Evolutionary conservation across 2,329 filamentous ascomycete species (phyloP).

Genomic region (Alternaria sp.): DNA sequence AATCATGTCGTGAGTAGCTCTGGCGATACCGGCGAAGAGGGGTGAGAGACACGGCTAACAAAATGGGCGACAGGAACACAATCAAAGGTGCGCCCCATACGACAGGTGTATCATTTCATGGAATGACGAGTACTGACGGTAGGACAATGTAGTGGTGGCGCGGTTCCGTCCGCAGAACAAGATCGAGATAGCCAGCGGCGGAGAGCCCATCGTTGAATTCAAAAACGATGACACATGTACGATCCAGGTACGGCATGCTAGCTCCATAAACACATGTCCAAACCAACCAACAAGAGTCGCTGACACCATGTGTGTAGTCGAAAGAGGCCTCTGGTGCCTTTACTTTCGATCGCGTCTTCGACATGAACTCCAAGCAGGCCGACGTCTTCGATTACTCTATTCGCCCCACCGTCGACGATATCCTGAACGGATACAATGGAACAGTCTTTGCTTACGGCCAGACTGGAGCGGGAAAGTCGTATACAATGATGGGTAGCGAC

Average conservation of each 20-base stretch:
- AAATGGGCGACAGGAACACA: constrained; percentile 47
- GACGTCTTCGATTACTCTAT: constrained; percentile 99
- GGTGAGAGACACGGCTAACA: constrained; percentile 52
- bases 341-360: constrained; percentile 97
- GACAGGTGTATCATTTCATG: background rate
- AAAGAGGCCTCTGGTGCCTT: constrained; percentile 80
- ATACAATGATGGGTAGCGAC: constrained; percentile 97
- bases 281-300: background rate
- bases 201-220: constrained; percentile 90
- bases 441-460: constrained; percentile 99
- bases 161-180: constrained; percentile 98
- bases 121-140: constrained; percentile 33
- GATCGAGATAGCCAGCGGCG: constrained; percentile 87
- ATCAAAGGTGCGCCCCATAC: constrained; percentile 54
- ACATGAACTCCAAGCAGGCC: constrained; percentile 86
- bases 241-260: constrained; percentile 71
- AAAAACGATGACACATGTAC: constrained; percentile 87
- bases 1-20: constrained; percentile 51
- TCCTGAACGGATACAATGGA: constrained; percentile 98
- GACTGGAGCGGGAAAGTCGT: constrained; percentile 98
- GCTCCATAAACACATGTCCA: background rate
- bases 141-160: constrained; percentile 75
- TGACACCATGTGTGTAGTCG: constrained; percentile 64
- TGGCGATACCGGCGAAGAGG: constrained; percentile 3
- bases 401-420: constrained; percentile 93